A percentile compares a stretch with the other conserved stretches of the same genome.
phyloP scores from a whole-genome alignment of 192 early-diverging fungal species.

The Mortierella alpina region DNA sequence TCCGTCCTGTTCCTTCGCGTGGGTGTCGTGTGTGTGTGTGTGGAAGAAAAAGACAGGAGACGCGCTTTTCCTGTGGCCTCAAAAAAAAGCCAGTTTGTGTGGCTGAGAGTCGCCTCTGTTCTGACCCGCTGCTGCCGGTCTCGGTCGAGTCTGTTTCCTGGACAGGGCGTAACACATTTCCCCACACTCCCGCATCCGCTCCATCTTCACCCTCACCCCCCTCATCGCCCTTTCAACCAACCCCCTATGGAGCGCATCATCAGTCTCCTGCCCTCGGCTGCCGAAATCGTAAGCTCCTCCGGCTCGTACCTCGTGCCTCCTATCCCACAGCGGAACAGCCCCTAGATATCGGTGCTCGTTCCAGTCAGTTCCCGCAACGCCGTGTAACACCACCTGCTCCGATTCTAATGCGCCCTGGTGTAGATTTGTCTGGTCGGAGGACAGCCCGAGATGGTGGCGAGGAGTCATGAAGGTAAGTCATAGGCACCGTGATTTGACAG shows the following conservation, averaged over 20 bases:
- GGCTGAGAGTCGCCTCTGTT: background rate
- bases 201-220: background rate
- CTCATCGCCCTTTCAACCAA: background rate
- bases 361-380: background rate
- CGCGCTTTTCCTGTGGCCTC: background rate
- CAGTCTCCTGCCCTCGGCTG: constrained; percentile 64
- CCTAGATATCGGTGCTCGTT: background rate
- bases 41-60: background rate
- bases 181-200: background rate
- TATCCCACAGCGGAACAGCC: background rate
- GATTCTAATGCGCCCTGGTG: background rate
- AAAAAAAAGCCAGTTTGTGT: constrained; percentile 4
- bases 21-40: background rate
- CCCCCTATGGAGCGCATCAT: constrained; percentile 50
- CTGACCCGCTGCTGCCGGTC: too few species aligned
- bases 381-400: background rate
- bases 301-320: background rate
- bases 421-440: constrained; percentile 55
- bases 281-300: constrained; percentile 55
- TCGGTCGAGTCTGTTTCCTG: background rate
- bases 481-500: background rate
- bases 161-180: background rate
- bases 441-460: constrained; percentile 48
- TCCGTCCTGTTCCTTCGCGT: background rate
- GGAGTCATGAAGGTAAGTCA: constrained; percentile 49